Evolutionary conservation across 805 yeast genomes (phyloP).

Genomic region (Kuraishia hungarica): DNA sequence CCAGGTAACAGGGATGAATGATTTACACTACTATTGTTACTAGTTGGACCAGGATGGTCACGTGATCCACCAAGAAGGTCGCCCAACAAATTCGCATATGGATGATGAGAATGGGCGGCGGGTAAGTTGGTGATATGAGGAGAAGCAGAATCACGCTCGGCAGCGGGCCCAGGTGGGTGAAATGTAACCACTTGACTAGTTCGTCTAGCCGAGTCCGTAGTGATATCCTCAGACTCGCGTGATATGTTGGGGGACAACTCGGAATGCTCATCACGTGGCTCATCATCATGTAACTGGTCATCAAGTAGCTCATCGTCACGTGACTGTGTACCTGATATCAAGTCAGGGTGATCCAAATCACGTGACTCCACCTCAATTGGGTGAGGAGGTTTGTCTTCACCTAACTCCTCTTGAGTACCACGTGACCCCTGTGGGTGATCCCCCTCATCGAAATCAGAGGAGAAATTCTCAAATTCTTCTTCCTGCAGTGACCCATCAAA

Average conservation of each 20-base stretch:
- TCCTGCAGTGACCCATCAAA: neutral
- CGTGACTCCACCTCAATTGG: too few relatives aligned
- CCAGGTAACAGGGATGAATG: too few relatives aligned
- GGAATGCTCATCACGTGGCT: too few relatives aligned
- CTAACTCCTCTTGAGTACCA: neutral
- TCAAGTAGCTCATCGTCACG: too few relatives aligned
- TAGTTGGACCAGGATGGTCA: neutral
- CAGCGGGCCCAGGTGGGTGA: neutral
- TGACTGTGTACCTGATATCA: too few relatives aligned
- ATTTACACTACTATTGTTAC: neutral
- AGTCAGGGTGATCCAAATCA: too few relatives aligned
- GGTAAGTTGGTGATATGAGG: neutral
- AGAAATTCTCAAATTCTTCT: slow-evolving; percentile 8
- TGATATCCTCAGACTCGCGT: too few relatives aligned
- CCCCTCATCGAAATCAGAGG: slow-evolving; percentile 6
- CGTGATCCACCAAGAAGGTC: neutral
- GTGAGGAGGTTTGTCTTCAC: too few relatives aligned
- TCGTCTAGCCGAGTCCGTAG: neutral
- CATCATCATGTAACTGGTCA: too few relatives aligned
- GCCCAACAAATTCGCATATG: neutral
- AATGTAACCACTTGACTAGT: neutral
- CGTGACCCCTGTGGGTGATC: neutral
- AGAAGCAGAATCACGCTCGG: too few relatives aligned
- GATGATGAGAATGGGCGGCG: neutral
- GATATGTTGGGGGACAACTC: too few relatives aligned